These are phyloP conservation scores for Candida pini DNA, from an alignment of 805 yeast genomes.

Conservation along the genomic window DNA sequence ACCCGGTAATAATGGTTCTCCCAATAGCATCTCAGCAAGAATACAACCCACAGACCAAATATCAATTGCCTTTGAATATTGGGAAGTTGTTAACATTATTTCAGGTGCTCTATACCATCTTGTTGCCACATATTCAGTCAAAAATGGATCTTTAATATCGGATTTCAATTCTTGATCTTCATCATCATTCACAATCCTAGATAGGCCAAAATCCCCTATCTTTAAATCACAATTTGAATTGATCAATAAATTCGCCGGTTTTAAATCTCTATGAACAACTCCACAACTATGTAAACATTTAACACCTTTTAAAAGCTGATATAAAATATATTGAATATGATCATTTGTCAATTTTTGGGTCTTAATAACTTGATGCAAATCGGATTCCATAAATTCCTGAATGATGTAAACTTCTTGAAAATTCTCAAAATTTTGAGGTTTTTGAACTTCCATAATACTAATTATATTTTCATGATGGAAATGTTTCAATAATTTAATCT, in stretches of 20 bases:
- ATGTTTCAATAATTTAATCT: slow-evolving; percentile 57
- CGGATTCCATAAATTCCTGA: slow-evolving; percentile 76
- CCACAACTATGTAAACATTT: slow-evolving; percentile 67
- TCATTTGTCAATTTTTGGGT: slow-evolving; percentile 56
- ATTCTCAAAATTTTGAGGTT: slow-evolving; percentile 50
- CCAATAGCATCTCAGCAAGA: slow-evolving; percentile 58
- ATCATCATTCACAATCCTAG: slow-evolving; percentile 50
- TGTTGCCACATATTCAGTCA: slow-evolving; percentile 81
- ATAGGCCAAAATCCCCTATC: slow-evolving; percentile 74
- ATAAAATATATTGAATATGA: slow-evolving; percentile 64
- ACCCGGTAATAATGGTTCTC: slow-evolving; percentile 70
- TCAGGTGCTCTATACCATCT: slow-evolving; percentile 86
- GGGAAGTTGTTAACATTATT: slow-evolving; percentile 68
- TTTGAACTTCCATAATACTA: slow-evolving; percentile 58
- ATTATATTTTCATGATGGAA: slow-evolving; percentile 74
- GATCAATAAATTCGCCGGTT: slow-evolving; percentile 65
- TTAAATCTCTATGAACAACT: slow-evolving; percentile 72
- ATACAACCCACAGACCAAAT: slow-evolving; percentile 81
- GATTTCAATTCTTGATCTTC: slow-evolving; percentile 31
- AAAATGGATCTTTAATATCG: slow-evolving; percentile 29
- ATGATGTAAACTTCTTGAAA: slow-evolving; percentile 70
- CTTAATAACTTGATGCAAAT: slow-evolving; percentile 56
- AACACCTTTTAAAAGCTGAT: slow-evolving; percentile 65
- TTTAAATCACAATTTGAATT: slow-evolving; percentile 70
- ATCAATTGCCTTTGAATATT: slow-evolving; percentile 72